Conservation (phyloP, 257 asterid species). For the Solanum chiquidenum region DNA sequence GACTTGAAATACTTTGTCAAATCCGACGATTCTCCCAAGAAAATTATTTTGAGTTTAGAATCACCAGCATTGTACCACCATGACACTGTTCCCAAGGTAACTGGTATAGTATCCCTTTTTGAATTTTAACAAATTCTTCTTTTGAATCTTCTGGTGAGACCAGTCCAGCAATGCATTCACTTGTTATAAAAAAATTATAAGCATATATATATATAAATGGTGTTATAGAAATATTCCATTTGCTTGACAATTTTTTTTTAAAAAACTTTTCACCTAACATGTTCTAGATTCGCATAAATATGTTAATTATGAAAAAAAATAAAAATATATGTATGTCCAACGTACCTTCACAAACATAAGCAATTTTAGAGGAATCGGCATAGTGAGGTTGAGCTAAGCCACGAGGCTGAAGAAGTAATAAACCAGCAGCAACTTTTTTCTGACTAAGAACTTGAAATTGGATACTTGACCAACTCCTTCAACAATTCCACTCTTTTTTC, state of each 20-base stretch:
- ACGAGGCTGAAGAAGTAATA: slow-evolving; percentile 23
- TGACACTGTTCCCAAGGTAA: neutral
- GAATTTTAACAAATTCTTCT: neutral
- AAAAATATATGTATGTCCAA: neutral
- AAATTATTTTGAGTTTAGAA: neutral
- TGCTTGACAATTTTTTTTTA: no score
- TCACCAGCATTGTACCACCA: slow-evolving; percentile 11
- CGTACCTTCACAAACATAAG: slow-evolving; percentile 29
- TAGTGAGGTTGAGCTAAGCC: slow-evolving; percentile 45
- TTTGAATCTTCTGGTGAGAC: neutral
- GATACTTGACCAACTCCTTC: slow-evolving; percentile 23
- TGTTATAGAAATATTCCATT: no score
- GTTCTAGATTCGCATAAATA: no score
- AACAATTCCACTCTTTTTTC: slow-evolving; percentile 9
- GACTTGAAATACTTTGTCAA: neutral
- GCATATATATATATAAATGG: no score
- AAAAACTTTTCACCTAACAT: no score
- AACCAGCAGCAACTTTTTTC: slow-evolving; percentile 29
- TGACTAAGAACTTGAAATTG: slow-evolving; percentile 6
- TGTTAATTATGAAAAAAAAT: neutral
- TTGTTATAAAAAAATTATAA: neutral
- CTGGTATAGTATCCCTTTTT: slow-evolving; percentile 1
- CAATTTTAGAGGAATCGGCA: slow-evolving; percentile 24
- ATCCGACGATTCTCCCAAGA: neutral
- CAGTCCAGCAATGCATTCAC: neutral